Evolutionary conservation across 2,329 filamentous ascomycete species (phyloP), one percentile per base, ranked within the genome.

Genomic region (Trichoderma endophyticum): DNA sequence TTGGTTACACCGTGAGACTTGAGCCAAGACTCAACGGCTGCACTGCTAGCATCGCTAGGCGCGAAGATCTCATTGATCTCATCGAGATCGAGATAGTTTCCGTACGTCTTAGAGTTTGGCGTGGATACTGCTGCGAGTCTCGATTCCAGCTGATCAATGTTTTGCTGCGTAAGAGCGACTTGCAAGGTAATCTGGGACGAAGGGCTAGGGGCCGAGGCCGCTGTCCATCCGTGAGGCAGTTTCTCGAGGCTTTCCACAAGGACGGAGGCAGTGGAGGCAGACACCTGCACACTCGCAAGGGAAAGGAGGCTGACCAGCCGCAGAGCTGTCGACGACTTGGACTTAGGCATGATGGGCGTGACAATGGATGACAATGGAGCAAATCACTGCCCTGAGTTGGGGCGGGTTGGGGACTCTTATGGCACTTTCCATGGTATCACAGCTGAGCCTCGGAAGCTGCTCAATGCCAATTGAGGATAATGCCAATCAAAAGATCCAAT

Each of bases 71-170:
- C 15, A 18, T 67, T 51, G 1, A 71, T 68, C 4, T 66, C 70
- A 15, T 61, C 34, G 3, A 57, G 12, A 54, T 66, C 51, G 8
- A 71, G 21, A 30, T 60, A 71, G n/a, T 71, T 36, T 11, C 70
- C 70, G n/a, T 71, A 71, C 2, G n/a, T 36, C 24, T 6, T 32
- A 8, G 54, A 66, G 26, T 36, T n/a, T 11, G 70, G 70, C 7
- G 61, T 71, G 4, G 70, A 66, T 7, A 71, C 70, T 9, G 62
- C 70, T 2, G 62, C 62, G 32, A 71, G 68, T 2, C 48, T 64
- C 60, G 60, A 64, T 36, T 71, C 68, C 48, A 71, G 21, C n/a
- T 71, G 43, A n/a, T 71, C 60, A 32, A 71, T 63, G 36, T 71
- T 71, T 26, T 63, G 62, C 28, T 67, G 62, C 11, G 63, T 30